Conservation (phyloP, 345 rosid genomes). For the Gossypium herbaceum region DNA sequence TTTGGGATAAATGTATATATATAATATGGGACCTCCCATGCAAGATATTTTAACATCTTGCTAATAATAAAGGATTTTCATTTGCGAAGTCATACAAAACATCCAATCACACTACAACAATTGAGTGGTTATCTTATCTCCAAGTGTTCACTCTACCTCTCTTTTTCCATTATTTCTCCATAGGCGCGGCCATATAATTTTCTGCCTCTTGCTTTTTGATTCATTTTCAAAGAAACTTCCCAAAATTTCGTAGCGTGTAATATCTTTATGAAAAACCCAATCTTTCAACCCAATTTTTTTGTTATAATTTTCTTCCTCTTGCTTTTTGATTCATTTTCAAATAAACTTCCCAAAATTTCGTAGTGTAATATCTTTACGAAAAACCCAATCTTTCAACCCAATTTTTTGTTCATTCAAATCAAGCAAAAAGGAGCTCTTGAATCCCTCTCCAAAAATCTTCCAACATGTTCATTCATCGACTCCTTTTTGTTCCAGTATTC, state of each 20-base stretch:
- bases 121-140: too few species aligned
- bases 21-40: too few species aligned
- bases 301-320: neutral
- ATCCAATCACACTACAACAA: too few species aligned
- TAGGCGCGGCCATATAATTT: neutral
- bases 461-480: neutral
- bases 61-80: too few species aligned
- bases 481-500: constrained; percentile 16
- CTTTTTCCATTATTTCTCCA: neutral
- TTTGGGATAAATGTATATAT: too few species aligned
- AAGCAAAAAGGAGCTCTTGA: neutral
- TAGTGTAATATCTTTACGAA: too few species aligned
- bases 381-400: too few species aligned
- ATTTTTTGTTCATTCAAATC: neutral
- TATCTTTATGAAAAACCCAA: too few species aligned
- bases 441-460: neutral
- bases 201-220: neutral
- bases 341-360: neutral
- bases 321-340: neutral
- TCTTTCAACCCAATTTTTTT: too few species aligned
- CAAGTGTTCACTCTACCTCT: neutral
- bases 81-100: too few species aligned
- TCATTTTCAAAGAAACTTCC: neutral
- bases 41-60: too few species aligned
- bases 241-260: too few species aligned